Conservation (phyloP, 176 grass and related monocot genomes). For the Phoenix dactylifera region DNA sequence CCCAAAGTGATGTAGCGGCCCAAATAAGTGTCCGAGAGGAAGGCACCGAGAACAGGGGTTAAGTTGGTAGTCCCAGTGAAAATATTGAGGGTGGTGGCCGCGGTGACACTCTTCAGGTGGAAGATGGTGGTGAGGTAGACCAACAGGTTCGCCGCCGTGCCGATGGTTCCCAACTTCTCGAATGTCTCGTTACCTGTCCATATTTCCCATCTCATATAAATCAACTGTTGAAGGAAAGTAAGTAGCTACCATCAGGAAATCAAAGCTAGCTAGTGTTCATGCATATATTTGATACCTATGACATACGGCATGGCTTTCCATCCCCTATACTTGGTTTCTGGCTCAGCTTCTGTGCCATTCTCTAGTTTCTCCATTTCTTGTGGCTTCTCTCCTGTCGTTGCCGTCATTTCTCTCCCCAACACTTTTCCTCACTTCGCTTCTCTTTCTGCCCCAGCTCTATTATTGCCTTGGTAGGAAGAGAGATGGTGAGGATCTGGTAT, state of each 20-base stretch:
- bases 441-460: neutral
- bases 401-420: neutral
- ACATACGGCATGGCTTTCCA: conserved; percentile 68
- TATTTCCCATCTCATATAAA: too few species aligned
- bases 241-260: neutral
- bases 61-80: conserved; percentile 56
- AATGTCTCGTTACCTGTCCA: conserved; percentile 53
- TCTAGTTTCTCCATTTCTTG: neutral
- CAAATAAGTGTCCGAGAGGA: conserved; percentile 51
- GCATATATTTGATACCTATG: conserved; percentile 25
- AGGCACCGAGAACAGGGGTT: conserved; percentile 49
- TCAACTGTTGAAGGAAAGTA: too few species aligned
- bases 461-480: too few species aligned
- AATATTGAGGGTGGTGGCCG: conserved; percentile 42
- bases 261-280: neutral
- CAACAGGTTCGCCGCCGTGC: conserved; percentile 54
- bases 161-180: conserved; percentile 62
- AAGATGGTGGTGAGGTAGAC: conserved; percentile 71
- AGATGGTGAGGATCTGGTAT: too few species aligned
- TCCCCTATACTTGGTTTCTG: conserved; percentile 34
- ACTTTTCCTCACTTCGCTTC: neutral
- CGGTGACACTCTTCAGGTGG: conserved; percentile 42
- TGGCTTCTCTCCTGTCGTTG: neutral
- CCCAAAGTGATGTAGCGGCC: conserved; percentile 42
- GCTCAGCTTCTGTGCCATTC: neutral